Percentiles rank a stretch among this genome's conserved stretches.
Evolutionary conservation across 2,329 filamentous ascomycete species (phyloP).

Genomic region (Myriosclerotinia curreyana): DNA sequence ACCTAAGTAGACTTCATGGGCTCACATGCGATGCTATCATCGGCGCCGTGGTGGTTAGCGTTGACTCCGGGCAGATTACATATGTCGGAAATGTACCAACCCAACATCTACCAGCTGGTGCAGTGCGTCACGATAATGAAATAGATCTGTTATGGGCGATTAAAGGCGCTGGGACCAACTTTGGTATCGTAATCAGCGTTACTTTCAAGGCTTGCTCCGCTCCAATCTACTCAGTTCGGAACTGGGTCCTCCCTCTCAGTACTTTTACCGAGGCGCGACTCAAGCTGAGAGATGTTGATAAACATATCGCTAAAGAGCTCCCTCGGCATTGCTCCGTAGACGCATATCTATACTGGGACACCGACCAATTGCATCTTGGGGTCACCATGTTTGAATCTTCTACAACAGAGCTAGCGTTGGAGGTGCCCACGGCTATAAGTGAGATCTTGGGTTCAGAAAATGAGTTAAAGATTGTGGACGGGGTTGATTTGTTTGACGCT

Average conservation of each 20-base stretch:
- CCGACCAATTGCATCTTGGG: constrained; percentile 48
- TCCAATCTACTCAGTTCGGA: constrained; percentile 29
- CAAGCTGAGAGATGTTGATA: constrained; percentile 44
- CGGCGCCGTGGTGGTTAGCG: constrained; percentile 57
- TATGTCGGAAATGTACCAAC: constrained; percentile 46
- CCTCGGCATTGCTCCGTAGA: constrained; percentile 49
- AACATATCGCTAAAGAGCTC: constrained; percentile 43
- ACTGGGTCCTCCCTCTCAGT: constrained; percentile 28
- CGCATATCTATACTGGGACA: constrained; percentile 54
- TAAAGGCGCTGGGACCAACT: constrained; percentile 33
- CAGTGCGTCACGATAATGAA: constrained; percentile 28
- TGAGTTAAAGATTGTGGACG: constrained; percentile 43
- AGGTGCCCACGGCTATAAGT: constrained; percentile 22
- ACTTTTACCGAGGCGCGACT: constrained; percentile 37
- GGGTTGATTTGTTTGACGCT: constrained; percentile 52
- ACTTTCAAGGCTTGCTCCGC: constrained; percentile 29
- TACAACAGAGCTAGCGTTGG: constrained; percentile 27
- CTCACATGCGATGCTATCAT: constrained; percentile 59
- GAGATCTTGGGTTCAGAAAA: constrained; percentile 41
- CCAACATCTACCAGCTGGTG: constrained; percentile 25
- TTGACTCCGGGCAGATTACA: constrained; percentile 47
- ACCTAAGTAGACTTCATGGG: constrained; percentile 43
- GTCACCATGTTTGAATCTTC: constrained; percentile 48
- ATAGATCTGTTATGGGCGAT: constrained; percentile 31
- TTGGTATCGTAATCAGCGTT: constrained; percentile 32